Base-by-base conservation (phyloP, 2,329 filamentous ascomycete species). In the Colletotrichum sp. region DNA sequence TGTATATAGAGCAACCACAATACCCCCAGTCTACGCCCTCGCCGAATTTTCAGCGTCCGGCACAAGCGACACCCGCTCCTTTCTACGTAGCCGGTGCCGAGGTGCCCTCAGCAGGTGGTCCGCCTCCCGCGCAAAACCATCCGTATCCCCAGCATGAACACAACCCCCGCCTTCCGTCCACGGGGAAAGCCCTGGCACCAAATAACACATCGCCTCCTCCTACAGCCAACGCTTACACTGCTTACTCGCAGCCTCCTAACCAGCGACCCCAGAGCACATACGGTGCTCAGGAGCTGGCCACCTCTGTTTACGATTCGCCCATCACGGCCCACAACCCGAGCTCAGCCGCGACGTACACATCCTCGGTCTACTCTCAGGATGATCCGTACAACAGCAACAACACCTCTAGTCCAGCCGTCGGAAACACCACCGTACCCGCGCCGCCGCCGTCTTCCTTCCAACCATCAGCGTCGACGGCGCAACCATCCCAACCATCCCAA, bases 281-380 rank as follows among this genome's bases (percentile, higher is more conserved):
- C 79, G 92, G 93, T 32, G 91, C 94, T 1, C 94, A 96, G 84
- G 94, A 96, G 85, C 87, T 96, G 63, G 93, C 94, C 30, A 95
- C 94, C 1, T 94, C 94, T 1, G 92, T 91, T 12, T 96, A 96
- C 81, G 94, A 96, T 83, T 94, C 94, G 5, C 94, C 94, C 57
- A 89, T 94, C 52, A 91, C 88, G 15, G 83, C 88, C 8, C 88
- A 90, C 81, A 88, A 88, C 80, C 85, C 86, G 34, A 84, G 81
- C 77, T 85, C 85, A 60, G 82, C 84, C 18, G 84, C 85, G 26
- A 85, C 87, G 3, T 90, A 87, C 79, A 84, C 87, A 5, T 86
- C 86, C 57, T 88, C 88, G 1, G 85, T 85, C 34, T 89, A 90
- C 79, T 87, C 88, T 6, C 84, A 87, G 8, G 89, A 91, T 12